Percentiles rank a stretch among this genome's conserved stretches.
Conservation (phyloP, 306 rosid species). For the cucumber (Cucumis sativus) region Cucumber_9930_V3 NC_026657.2:8603501-8604000, state of each 20-base stretch:
- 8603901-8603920: slow-evolving; percentile 15
- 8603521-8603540: neutral
- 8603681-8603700: neutral
- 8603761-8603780: neutral
- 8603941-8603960: neutral
- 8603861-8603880: slow-evolving; percentile 20
- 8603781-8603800: slow-evolving; percentile 4
- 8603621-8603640: too few relatives aligned
- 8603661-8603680: too few relatives aligned
- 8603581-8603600: too few relatives aligned
- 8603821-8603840: slow-evolving; percentile 9
- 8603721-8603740: neutral
- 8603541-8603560: too few relatives aligned
- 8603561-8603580: too few relatives aligned
- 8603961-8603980: neutral
- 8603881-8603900: slow-evolving; percentile 9
- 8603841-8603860: slow-evolving; percentile 12
- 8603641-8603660: too few relatives aligned
- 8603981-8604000: neutral
- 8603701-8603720: neutral
- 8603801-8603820: slow-evolving; percentile 8
- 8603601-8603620: too few relatives aligned
- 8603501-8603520: neutral
- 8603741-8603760: neutral
- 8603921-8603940: neutral